phyloP scores from a whole-genome alignment of 257 asterid species.

The Schizonepeta tenuifolia region DNA sequence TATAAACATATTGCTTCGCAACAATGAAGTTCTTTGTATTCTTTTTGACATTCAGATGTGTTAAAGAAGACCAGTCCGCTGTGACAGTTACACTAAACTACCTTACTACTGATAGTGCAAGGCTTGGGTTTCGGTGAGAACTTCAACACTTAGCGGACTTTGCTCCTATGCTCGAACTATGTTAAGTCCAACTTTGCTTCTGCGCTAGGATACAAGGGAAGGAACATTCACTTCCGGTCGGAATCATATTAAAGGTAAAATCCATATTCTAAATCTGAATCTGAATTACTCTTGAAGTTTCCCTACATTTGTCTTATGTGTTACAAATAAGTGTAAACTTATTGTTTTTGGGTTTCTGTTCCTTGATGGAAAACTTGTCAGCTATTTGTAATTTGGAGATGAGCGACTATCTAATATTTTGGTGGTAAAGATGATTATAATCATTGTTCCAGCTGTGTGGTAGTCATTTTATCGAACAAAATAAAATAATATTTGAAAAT shows the following conservation, averaged over 20 bases:
- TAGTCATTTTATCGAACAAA: background rate
- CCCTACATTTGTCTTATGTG: slow-evolving; percentile 7
- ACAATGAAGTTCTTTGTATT: slow-evolving; percentile 16
- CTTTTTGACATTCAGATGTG: slow-evolving; percentile 69
- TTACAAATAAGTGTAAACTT: background rate
- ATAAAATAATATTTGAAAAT: background rate
- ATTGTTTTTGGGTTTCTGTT: background rate
- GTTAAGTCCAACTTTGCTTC: slow-evolving; percentile 30
- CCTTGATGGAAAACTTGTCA: background rate
- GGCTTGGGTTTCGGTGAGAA: slow-evolving; percentile 97
- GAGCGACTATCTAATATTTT: slow-evolving; percentile 2
- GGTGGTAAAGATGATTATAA: too few relatives aligned
- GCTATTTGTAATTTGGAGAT: slow-evolving; percentile 15
- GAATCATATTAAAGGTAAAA: slow-evolving; percentile 81
- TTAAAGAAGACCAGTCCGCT: slow-evolving; percentile 89
- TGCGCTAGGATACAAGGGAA: slow-evolving; percentile 87
- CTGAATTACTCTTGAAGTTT: slow-evolving; percentile 14
- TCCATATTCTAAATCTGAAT: slow-evolving; percentile 9
- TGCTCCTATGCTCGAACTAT: slow-evolving; percentile 24
- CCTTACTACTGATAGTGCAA: slow-evolving; percentile 91
- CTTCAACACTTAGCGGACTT: slow-evolving; percentile 21
- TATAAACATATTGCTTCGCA: slow-evolving; percentile 1
- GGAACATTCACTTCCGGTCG: slow-evolving; percentile 94
- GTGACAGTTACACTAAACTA: slow-evolving; percentile 79
- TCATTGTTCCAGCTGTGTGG: background rate